Percentiles rank a stretch among this genome's conserved stretches.
phyloP scores from a whole-genome alignment of 208 protist species.

The Wallacemonas sp. region DNA sequence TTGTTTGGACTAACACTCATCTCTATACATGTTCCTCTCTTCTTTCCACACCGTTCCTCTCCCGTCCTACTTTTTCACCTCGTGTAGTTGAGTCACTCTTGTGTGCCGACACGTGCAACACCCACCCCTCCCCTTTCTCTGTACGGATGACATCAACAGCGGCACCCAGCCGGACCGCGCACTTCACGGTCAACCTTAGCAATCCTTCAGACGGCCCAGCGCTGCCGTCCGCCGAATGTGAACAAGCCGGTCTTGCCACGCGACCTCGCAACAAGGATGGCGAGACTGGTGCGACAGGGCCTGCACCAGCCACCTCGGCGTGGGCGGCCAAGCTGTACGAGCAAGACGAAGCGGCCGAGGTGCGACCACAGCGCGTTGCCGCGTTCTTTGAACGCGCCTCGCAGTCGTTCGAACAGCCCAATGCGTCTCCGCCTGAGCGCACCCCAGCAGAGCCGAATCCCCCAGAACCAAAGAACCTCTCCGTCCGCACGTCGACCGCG shows the following conservation, averaged over 20 bases:
- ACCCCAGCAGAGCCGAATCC: too few relatives aligned
- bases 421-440: not conserved
- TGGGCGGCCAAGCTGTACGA: slow-evolving; percentile 31
- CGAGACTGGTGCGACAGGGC: not conserved
- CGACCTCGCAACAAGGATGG: not conserved
- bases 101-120: too few relatives aligned
- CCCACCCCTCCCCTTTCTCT: slow-evolving; percentile 14
- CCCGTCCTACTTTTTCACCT: not conserved
- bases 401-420: not conserved
- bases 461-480: too few relatives aligned
- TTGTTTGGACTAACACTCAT: too few relatives aligned
- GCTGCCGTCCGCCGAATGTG: not conserved
- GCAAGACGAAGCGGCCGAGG: not conserved
- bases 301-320: not conserved
- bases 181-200: not conserved
- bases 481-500: too few relatives aligned
- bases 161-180: not conserved
- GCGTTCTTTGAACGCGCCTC: slow-evolving; percentile 1
- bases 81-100: too few relatives aligned
- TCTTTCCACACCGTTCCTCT: not conserved
- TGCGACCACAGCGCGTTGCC: not conserved
- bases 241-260: not conserved
- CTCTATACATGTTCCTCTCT: too few relatives aligned
- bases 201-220: not conserved
- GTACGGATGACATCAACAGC: not conserved